Evolutionary conservation across 148 eudicot genomes (phyloP).

Genomic region (Rhododendron ovatum): DNA sequence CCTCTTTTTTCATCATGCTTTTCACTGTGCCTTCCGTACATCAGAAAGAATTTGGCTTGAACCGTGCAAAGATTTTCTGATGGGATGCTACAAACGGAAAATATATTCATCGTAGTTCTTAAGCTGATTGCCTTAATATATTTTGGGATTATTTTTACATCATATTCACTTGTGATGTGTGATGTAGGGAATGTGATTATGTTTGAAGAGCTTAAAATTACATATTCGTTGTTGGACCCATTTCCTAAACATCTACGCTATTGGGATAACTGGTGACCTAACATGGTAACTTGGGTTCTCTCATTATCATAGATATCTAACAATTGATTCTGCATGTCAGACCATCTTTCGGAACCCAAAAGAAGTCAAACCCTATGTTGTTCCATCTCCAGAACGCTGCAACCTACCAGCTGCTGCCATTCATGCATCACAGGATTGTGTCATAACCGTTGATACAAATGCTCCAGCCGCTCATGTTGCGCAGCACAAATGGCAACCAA

Average conservation of each 20-base stretch:
- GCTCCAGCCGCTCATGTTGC: slow-evolving; percentile 96
- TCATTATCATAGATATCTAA: background rate
- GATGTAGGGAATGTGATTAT: background rate
- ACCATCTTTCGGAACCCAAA: slow-evolving; percentile 91
- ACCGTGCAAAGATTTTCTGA: background rate
- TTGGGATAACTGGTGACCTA: background rate
- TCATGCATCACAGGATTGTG: slow-evolving; percentile 78
- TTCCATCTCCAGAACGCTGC: slow-evolving; percentile 86
- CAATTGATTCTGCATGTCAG: slow-evolving; percentile 31
- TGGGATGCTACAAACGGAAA: background rate
- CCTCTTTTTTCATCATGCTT: background rate
- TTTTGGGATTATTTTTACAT: background rate
- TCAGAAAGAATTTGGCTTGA: background rate
- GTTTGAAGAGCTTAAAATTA: background rate
- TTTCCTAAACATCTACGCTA: background rate
- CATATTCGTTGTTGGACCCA: background rate
- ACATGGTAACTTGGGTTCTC: background rate
- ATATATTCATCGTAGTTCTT: background rate
- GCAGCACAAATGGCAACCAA: slow-evolving; percentile 98
- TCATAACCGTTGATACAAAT: slow-evolving; percentile 68
- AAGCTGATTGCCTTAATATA: background rate
- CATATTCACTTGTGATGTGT: background rate
- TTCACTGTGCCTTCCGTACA: background rate
- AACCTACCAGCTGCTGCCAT: slow-evolving; percentile 96
- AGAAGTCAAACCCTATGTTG: slow-evolving; percentile 66